A percentile compares a stretch with the other conserved stretches of the same genome.
phyloP scores from a whole-genome alignment of 2,329 filamentous ascomycete species.

The Coniella lustricola region DNA sequence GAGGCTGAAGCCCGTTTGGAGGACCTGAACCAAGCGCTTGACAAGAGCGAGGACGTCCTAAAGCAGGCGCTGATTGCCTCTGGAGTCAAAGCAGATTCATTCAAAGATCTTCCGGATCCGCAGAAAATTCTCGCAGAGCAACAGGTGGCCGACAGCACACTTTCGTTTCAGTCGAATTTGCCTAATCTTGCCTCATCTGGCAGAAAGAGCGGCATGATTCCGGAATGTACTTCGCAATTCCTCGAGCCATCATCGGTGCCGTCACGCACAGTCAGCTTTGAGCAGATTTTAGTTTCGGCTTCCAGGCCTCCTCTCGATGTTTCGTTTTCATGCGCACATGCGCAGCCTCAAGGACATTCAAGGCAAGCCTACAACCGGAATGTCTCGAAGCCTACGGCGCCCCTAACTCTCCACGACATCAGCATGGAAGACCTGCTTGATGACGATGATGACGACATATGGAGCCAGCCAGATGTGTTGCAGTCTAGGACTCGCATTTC shows the following conservation, averaged over 20 bases:
- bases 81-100: conserved; percentile 36
- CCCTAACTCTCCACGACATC: background rate
- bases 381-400: conserved; percentile 2
- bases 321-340: conserved; percentile 17
- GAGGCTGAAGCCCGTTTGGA: conserved; percentile 45
- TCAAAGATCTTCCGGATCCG: conserved; percentile 28
- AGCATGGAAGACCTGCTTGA: conserved; percentile 18
- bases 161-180: conserved; percentile 33
- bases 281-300: conserved; percentile 9
- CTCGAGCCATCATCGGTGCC: conserved; percentile 44
- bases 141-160: conserved; percentile 31
- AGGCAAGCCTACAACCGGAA: background rate
- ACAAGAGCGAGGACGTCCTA: conserved; percentile 36
- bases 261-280: conserved; percentile 7
- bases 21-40: conserved; percentile 38
- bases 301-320: conserved; percentile 3
- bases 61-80: conserved; percentile 35
- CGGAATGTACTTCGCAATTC: conserved; percentile 37
- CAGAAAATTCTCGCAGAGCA: conserved; percentile 22
- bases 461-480: conserved; percentile 3
- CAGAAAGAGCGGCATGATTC: conserved; percentile 25
- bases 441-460: conserved; percentile 20
- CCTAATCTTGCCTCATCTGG: conserved; percentile 23
- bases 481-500: background rate
- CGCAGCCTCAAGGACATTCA: background rate